Evolutionary conservation across 192 early-diverging fungal genomes (phyloP).

Genomic region (Paraglomus occultum): DNA sequence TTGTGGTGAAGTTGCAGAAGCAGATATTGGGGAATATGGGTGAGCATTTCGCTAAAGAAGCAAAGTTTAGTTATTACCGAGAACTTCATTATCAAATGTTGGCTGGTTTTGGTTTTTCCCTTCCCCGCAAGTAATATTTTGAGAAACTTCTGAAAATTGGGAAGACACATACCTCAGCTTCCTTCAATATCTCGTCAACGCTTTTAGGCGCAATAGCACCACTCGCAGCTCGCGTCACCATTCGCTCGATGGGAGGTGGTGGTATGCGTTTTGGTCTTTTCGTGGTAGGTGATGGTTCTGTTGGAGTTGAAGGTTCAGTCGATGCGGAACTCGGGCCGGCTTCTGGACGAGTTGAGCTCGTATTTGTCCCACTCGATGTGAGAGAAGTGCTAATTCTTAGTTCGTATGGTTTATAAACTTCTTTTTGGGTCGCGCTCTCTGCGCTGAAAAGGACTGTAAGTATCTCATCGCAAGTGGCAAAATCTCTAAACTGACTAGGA

Average conservation of each 20-base stretch:
- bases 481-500: neutral
- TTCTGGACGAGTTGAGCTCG: neutral
- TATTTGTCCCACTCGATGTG: neutral
- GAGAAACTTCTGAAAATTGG: no score
- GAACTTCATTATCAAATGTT: no score
- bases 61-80: no score
- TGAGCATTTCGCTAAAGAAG: no score
- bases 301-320: neutral
- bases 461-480: no score
- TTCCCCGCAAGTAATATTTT: no score
- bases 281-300: conserved; percentile 37
- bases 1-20: neutral
- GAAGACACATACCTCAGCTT: conserved; percentile 16
- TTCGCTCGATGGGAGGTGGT: conserved; percentile 52
- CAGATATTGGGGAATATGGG: neutral
- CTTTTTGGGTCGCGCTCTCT: neutral
- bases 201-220: conserved; percentile 56
- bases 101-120: no score
- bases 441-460: neutral
- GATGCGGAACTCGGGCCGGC: neutral
- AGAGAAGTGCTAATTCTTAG: neutral
- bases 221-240: conserved; percentile 59
- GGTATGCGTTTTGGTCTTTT: conserved; percentile 39
- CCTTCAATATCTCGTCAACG: conserved; percentile 53
- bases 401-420: neutral